These are phyloP conservation scores for Ogataea wickerhamii DNA, from an alignment of 805 yeast species.

Conservation along the genomic window DNA sequence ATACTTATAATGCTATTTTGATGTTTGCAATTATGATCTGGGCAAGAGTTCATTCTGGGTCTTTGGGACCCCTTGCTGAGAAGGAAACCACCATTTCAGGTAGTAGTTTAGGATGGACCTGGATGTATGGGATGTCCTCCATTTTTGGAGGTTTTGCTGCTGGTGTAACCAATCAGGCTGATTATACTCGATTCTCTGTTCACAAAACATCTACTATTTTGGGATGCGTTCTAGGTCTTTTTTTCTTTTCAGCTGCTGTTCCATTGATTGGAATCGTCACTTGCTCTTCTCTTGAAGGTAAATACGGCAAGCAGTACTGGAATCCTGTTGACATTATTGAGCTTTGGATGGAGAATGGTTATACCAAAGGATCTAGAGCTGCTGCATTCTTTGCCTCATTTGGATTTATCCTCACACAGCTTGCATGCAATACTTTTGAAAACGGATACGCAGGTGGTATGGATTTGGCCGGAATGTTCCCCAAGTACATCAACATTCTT, in stretches of 20 bases:
- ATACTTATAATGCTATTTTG: slow-evolving; percentile 20
- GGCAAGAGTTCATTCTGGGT: slow-evolving; percentile 16
- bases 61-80: slow-evolving; percentile 5
- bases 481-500: slow-evolving; percentile 39
- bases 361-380: slow-evolving; percentile 37
- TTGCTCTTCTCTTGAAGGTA: slow-evolving; percentile 51
- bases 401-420: slow-evolving; percentile 33
- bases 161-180: slow-evolving; percentile 39
- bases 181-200: slow-evolving; percentile 35
- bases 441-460: slow-evolving; percentile 45
- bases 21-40: slow-evolving; percentile 28
- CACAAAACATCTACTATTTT: slow-evolving; percentile 36
- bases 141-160: slow-evolving; percentile 38
- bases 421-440: slow-evolving; percentile 36
- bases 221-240: slow-evolving; percentile 39
- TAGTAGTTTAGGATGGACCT: slow-evolving; percentile 34
- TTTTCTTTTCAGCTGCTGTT: slow-evolving; percentile 22
- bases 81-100: slow-evolving; percentile 13
- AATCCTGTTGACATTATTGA: slow-evolving; percentile 39
- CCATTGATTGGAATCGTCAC: slow-evolving; percentile 39
- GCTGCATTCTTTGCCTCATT: slow-evolving; percentile 44
- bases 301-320: slow-evolving; percentile 41
- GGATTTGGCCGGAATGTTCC: slow-evolving; percentile 45
- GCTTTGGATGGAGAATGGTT: slow-evolving; percentile 33
- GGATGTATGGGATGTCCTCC: slow-evolving; percentile 36